Percentiles rank a stretch among this genome's conserved stretches.
Conservation (phyloP, 768 basidiomycete species). For the Saitozyma sp. region DNA sequence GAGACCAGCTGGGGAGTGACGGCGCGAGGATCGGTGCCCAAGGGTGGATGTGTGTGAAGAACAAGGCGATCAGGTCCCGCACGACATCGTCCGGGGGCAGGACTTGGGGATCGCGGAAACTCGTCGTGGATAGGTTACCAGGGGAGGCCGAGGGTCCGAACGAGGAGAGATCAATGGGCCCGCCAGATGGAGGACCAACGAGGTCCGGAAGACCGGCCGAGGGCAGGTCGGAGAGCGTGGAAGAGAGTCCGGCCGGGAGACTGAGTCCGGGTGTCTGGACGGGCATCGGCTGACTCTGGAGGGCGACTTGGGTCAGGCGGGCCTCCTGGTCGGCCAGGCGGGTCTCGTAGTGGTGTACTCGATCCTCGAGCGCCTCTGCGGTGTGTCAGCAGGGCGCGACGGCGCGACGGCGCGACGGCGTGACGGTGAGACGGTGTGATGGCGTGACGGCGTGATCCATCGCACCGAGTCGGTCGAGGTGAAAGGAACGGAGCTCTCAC, state of each 20-base stretch:
- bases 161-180: constrained; percentile 11
- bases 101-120: constrained; percentile 42
- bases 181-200: constrained; percentile 5
- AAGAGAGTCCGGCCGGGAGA: neutral
- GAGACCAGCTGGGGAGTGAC: constrained; percentile 19
- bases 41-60: constrained; percentile 47
- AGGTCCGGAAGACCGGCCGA: neutral
- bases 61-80: constrained; percentile 43
- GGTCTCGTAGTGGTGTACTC: constrained; percentile 29
- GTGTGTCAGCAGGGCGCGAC: neutral
- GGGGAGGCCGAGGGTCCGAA: constrained; percentile 22
- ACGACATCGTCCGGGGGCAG: constrained; percentile 50
- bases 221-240: neutral
- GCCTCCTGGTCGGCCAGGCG: constrained; percentile 37
- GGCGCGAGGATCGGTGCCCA: constrained; percentile 52
- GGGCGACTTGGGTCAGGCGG: constrained; percentile 14
- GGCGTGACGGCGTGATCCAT: neutral
- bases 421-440: too few relatives aligned
- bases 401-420: too few relatives aligned
- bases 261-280: neutral
- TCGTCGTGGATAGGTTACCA: constrained; percentile 22
- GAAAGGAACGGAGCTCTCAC: constrained; percentile 15
- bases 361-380: constrained; percentile 40
- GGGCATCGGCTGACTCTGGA: neutral
- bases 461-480: neutral